Evolutionary conservation across 345 rosid species (phyloP).

Genomic region (Aethionema arabicum): DNA sequence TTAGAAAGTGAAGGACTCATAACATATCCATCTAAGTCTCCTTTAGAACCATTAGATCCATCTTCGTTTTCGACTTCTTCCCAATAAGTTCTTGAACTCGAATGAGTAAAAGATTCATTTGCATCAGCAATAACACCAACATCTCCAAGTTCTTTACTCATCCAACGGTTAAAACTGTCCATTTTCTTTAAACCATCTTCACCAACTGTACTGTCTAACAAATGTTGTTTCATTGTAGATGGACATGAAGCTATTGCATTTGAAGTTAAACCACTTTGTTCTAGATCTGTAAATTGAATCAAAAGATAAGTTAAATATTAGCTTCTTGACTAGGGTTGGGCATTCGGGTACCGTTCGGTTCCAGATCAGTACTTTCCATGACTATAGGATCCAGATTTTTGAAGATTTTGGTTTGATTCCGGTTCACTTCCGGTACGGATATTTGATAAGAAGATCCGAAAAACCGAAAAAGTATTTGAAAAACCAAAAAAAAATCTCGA

Average conservation of each 20-base stretch:
- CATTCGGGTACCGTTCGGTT: no score
- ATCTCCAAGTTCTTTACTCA: constrained; percentile 91
- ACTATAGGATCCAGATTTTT: no score
- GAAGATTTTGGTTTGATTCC: no score
- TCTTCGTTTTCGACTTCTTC: constrained; percentile 59
- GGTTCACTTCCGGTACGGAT: no score
- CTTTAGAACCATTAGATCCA: constrained; percentile 51
- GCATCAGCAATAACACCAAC: constrained; percentile 79
- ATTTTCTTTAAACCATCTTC: constrained; percentile 77
- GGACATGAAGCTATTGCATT: constrained; percentile 53
- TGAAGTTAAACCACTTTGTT: constrained; percentile 34
- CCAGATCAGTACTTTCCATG: no score
- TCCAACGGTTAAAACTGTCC: constrained; percentile 94
- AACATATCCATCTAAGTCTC: constrained; percentile 51
- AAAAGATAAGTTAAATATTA: constrained; percentile 30
- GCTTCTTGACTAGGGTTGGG: constrained; percentile 9
- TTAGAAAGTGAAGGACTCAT: constrained; percentile 77
- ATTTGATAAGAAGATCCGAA: no score
- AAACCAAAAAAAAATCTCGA: no score
- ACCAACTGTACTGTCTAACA: constrained; percentile 46
- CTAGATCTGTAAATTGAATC: constrained; percentile 39
- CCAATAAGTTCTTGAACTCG: constrained; percentile 66
- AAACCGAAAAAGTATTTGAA: no score
- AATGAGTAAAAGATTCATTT: constrained; percentile 51
- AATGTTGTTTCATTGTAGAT: constrained; percentile 47